Evolutionary conservation across 148 eudicot species (phyloP), one percentile per base, ranked within the genome.

Genomic region (Gaultheria prostrata): DNA sequence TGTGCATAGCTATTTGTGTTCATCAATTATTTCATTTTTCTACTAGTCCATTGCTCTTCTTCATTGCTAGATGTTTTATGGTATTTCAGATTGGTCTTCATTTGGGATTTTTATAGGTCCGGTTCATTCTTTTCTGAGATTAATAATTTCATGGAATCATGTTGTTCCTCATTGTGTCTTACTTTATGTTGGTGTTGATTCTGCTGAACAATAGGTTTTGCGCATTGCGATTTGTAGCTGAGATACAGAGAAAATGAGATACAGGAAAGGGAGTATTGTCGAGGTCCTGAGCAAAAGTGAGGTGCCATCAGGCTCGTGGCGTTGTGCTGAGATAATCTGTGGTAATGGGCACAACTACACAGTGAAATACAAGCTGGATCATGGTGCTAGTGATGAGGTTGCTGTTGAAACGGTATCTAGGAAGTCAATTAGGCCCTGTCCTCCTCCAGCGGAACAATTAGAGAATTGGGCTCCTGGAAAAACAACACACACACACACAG

Each of bases 301-400:
- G 87, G 88, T 87, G 39, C 92, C 94, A 24, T 91, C 93, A 14
- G 90, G 92, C 76, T 93, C 93, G 9, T 94, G 98, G 98, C 90
- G 86, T 61, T 86, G 87, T 56, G 98, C 93, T 48, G 90, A 91
- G 86, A 89, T 94, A 80, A 49, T 93, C 1, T 84, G 78, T 78
- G 86, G 90, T 17, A 88, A 90, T 85, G 95, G 93, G 24, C 91
- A 83, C 79, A 72, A 81, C 76, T 94, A 89, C 63, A 87, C 91
- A n/a, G 91, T 94, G 33, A 85, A 73, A 82, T 94, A 88, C 82
- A 88, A 90, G 53, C 83, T 87, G 24, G 86, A 80, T 83, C 56
- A 83, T 15, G 90, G 85, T 83, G 71, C 69, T 50, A 76, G 59
- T 46, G 82, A 82, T 73, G 84, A 76, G 61, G 86, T 59, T 74